phyloP scores from a whole-genome alignment of 495 filamentous ascomycete genomes.

The Daldinia childiae region DNA sequence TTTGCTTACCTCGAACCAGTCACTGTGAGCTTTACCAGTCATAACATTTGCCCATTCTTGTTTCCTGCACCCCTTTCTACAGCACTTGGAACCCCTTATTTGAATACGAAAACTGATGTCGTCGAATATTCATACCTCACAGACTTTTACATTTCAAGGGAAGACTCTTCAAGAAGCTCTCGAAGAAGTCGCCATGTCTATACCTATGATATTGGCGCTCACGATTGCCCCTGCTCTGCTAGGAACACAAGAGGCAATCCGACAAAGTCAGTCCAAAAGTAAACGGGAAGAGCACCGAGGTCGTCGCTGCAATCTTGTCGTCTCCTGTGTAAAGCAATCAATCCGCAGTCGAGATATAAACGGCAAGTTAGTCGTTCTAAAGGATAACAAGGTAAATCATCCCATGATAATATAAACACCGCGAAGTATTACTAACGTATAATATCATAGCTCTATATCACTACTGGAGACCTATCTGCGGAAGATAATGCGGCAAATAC shows the following conservation, averaged over 20 bases:
- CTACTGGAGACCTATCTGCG: conserved; percentile 42
- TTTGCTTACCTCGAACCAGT: conserved; percentile 7
- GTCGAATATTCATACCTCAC: conserved; percentile 34
- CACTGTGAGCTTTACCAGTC: conserved; percentile 10
- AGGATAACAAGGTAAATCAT: conserved; percentile 49
- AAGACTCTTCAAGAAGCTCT: conserved; percentile 39
- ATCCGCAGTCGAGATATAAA: conserved; percentile 49
- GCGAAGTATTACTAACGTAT: conserved; percentile 20
- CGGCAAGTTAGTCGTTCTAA: conserved; percentile 52
- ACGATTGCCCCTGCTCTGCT: conserved; percentile 53
- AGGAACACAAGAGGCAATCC: conserved; percentile 57
- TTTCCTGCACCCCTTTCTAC: conserved; percentile 2
- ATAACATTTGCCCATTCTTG: conserved; percentile 6
- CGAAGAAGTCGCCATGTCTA: conserved; percentile 39
- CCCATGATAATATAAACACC: neutral
- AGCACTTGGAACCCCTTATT: neutral
- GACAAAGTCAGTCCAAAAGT: conserved; percentile 56
- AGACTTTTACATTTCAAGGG: conserved; percentile 38
- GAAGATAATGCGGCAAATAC: conserved; percentile 26
- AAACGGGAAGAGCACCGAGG: conserved; percentile 57
- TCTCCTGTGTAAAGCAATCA: conserved; percentile 49
- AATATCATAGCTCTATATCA: conserved; percentile 42
- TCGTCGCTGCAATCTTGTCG: conserved; percentile 55
- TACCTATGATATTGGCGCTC: conserved; percentile 49
- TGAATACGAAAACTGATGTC: conserved; percentile 33